Evolutionary conservation across 192 early-diverging fungal genomes (phyloP), one percentile per base, ranked within the genome.

Genomic region (Coemansia sp.): DNA sequence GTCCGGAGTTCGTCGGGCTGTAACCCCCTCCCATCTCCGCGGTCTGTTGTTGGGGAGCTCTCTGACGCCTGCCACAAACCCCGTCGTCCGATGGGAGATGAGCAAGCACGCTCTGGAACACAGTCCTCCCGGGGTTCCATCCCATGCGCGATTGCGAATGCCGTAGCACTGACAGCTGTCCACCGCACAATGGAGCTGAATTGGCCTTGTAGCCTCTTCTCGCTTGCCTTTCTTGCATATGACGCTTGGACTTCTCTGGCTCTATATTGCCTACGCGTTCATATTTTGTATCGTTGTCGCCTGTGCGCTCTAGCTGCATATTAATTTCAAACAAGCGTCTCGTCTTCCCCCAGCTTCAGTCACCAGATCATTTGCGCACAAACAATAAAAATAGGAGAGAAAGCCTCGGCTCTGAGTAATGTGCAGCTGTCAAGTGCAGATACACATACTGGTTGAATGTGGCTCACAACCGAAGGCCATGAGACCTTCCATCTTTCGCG

Each of bases 121-220:
- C 24, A 17, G 38, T 21, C 23, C 47, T 14, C 45, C 49, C 60
- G 60, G 60, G 19, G 35, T 62, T 62, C 50, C 45, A 52, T 52
- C 17, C 24, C 59, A 29, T 60, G 60, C 60, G 60, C 60, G 27
- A 62, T 52, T 62, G 60, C 60, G 60, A 62, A 62, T 38, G 60
- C 60, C 60, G 60, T 49, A 35, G 32, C 32, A 35, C 32, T 6
- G 6, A 7, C 32, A 35, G 32, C 32, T 35, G 32, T 35, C 32
- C 32, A 35, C 32, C 32, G 32, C 32, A 35, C 32, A 35, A 35
- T 35, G 32, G 32, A 35, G 32, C 32, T 35, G 32, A 35, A 35
- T 35, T 8, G 32, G 32, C 32, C 32, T 8, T 35, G 32, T 29
- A 35, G 32, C 32, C 7, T 35, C 32, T 35, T 8, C 32, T 35